Evolutionary conservation across 768 basidiomycete genomes (phyloP).

Genomic region (Harrya chromipes): DNA sequence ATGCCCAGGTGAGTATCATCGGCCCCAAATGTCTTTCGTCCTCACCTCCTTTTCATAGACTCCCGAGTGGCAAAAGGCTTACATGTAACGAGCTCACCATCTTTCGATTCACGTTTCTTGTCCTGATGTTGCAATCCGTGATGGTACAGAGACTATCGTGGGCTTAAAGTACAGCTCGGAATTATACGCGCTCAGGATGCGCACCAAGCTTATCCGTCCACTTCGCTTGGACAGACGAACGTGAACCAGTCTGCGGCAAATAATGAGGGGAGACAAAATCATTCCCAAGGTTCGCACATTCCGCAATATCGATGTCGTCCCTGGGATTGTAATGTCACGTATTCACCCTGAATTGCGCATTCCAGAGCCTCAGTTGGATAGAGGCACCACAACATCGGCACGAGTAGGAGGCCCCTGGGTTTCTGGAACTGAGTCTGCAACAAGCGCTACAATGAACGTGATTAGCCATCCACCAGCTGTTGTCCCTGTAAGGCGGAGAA

Average conservation of each 20-base stretch:
- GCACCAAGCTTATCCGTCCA: slow-evolving; percentile 21
- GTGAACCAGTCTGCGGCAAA: background rate
- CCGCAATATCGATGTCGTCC: background rate
- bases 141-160: slow-evolving; percentile 59
- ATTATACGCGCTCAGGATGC: slow-evolving; percentile 40
- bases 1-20: slow-evolving; percentile 52
- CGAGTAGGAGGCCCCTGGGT: background rate
- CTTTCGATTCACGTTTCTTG: background rate
- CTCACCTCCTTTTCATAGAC: slow-evolving; percentile 38
- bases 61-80: slow-evolving; percentile 51
- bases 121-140: background rate
- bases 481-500: background rate
- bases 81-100: slow-evolving; percentile 15
- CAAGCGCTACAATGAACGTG: background rate
- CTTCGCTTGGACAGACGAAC: background rate
- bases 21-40: background rate
- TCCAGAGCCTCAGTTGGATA: background rate
- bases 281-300: background rate
- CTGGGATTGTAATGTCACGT: background rate
- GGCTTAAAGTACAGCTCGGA: slow-evolving; percentile 69
- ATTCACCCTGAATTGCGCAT: background rate
- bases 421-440: background rate
- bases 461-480: background rate
- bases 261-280: background rate
- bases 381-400: background rate